phyloP scores from a whole-genome alignment of 805 yeast species.

The Spathaspora passalidarum region DNA sequence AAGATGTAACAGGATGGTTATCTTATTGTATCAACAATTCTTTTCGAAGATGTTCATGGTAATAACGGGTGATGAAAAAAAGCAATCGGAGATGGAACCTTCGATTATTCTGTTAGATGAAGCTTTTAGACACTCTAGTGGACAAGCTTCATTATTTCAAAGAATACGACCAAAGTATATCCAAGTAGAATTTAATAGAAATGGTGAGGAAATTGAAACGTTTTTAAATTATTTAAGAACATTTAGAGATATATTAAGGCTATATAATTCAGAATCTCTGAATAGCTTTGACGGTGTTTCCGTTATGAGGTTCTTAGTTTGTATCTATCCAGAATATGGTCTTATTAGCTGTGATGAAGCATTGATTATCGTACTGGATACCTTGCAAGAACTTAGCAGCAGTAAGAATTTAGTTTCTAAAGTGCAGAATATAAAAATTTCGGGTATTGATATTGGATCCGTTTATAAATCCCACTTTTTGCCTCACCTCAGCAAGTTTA shows the following conservation, averaged over 20 bases:
- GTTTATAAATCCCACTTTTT: conserved; percentile 31
- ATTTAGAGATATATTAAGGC: neutral
- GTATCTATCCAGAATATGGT: neutral
- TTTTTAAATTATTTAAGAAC: conserved; percentile 5
- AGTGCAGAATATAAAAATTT: conserved; percentile 19
- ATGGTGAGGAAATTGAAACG: conserved; percentile 4
- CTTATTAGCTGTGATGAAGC: neutral
- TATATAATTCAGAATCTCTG: neutral
- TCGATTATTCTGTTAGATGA: neutral
- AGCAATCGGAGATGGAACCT: neutral
- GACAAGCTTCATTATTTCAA: conserved; percentile 1
- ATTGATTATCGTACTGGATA: conserved; percentile 23
- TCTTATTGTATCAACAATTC: conserved; percentile 7
- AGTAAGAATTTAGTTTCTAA: conserved; percentile 16
- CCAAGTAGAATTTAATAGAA: conserved; percentile 5
- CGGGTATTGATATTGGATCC: conserved; percentile 34
- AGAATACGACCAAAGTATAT: conserved; percentile 1
- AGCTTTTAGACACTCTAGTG: neutral
- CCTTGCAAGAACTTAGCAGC: conserved; percentile 14
- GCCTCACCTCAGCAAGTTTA: conserved; percentile 22
- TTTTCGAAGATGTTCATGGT: conserved; percentile 5
- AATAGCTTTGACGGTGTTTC: neutral
- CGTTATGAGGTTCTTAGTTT: neutral
- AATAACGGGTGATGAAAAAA: conserved; percentile 3
- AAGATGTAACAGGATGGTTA: neutral